Conservation (phyloP, 2,329 filamentous ascomycete species). For the Geoglossum cookeanum region DNA sequence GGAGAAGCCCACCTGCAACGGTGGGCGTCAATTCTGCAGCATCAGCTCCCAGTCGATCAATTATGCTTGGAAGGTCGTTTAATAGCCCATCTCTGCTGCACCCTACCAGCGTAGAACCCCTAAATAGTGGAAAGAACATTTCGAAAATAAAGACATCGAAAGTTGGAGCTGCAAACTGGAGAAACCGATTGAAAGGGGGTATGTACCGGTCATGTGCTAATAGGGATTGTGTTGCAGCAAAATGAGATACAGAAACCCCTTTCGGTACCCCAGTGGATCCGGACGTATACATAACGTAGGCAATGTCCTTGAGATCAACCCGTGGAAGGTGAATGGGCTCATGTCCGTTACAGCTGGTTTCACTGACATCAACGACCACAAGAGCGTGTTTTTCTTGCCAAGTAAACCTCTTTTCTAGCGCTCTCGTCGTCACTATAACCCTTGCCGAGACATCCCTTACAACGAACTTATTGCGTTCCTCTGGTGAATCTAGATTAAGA, state of each 20-base stretch:
- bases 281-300: constrained; percentile 89
- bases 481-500: constrained; percentile 56
- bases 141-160: constrained; percentile 94
- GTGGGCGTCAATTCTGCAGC: constrained; percentile 81
- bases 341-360: neutral
- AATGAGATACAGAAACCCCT: constrained; percentile 66
- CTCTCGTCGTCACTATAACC: constrained; percentile 44
- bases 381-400: constrained; percentile 16
- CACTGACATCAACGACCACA: constrained; percentile 22
- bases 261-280: constrained; percentile 81
- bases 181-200: constrained; percentile 56
- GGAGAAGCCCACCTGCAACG: constrained; percentile 59
- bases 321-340: constrained; percentile 4
- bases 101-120: constrained; percentile 53
- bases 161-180: constrained; percentile 82
- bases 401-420: constrained; percentile 24
- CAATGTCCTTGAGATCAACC: constrained; percentile 26
- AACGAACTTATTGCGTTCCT: constrained; percentile 63
- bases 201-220: constrained; percentile 65
- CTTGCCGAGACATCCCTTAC: constrained; percentile 53
- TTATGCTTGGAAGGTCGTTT: constrained; percentile 49
- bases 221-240: constrained; percentile 61
- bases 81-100: constrained; percentile 52
- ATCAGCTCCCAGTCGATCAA: constrained; percentile 50
- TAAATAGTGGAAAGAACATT: constrained; percentile 70